Percentiles rank a stretch among this genome's conserved stretches.
Evolutionary conservation across 176 grass and related monocot species (phyloP).

Genomic region (Aechmea fasciata): DNA sequence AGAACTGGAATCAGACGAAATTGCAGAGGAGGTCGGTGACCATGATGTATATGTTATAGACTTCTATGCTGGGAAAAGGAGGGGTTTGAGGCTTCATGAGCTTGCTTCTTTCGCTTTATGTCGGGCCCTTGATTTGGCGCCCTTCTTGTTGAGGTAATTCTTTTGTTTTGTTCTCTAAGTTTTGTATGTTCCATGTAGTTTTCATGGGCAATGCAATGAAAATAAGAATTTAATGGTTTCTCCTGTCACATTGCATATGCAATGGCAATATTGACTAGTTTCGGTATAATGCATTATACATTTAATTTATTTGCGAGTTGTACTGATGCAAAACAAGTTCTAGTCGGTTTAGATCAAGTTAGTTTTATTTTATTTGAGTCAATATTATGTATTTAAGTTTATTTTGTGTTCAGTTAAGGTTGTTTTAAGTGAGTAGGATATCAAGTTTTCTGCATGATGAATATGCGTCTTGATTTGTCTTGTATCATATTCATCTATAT

Average conservation of each 20-base stretch:
- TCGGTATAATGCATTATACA: neutral
- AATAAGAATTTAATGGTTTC: neutral
- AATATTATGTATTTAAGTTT: too few relatives aligned
- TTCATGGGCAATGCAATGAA: too few relatives aligned
- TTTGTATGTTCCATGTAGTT: too few relatives aligned
- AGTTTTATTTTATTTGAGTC: too few relatives aligned
- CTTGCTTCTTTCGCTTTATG: constrained; percentile 53
- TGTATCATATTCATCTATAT: too few relatives aligned
- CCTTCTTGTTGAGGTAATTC: constrained; percentile 53
- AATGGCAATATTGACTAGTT: neutral
- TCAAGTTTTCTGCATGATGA: too few relatives aligned
- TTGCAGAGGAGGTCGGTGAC: constrained; percentile 51
- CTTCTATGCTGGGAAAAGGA: constrained; percentile 68
- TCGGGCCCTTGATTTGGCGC: constrained; percentile 59
- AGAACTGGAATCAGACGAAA: constrained; percentile 19
- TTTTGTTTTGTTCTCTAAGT: too few relatives aligned
- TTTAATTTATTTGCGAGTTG: neutral
- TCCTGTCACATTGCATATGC: neutral
- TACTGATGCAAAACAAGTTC: too few relatives aligned
- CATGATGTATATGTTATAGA: constrained; percentile 39
- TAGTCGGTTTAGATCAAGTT: too few relatives aligned
- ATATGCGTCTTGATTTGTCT: too few relatives aligned
- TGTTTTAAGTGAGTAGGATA: too few relatives aligned
- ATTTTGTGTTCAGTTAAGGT: too few relatives aligned
- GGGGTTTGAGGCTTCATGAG: constrained; percentile 81